These are phyloP conservation scores for Plasmodium blacklocki DNA, from an alignment of 169 alveolate genomes.

Conservation along the genomic window DNA sequence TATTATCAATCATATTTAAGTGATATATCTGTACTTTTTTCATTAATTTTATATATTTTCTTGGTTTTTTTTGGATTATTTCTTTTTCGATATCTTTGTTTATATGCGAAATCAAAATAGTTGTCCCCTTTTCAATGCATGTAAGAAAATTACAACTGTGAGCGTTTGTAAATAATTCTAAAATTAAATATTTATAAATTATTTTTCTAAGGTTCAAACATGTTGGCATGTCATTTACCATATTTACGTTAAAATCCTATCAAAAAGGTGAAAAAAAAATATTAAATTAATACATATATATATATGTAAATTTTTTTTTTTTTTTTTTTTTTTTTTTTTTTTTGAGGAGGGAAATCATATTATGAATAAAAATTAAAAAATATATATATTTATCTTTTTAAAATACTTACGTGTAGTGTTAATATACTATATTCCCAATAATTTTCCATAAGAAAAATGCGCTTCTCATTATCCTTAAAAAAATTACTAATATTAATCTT, in stretches of 20 bases:
- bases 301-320: neutral
- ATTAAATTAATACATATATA: neutral
- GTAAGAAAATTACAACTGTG: neutral
- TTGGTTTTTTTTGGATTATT: conserved; percentile 1
- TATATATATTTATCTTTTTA: neutral
- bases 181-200: conserved; percentile 39
- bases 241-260: conserved; percentile 52
- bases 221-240: conserved; percentile 4
- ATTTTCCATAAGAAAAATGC: conserved; percentile 12
- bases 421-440: conserved; percentile 26
- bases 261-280: neutral
- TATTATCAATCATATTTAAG: conserved; percentile 28
- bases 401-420: conserved; percentile 38
- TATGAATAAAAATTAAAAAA: too few relatives aligned
- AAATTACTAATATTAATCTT: neutral
- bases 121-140: neutral
- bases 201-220: conserved; percentile 21
- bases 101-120: neutral
- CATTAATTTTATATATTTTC: conserved; percentile 7
- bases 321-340: neutral
- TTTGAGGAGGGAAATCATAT: too few relatives aligned
- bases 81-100: neutral
- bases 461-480: neutral
- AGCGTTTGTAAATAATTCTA: conserved; percentile 42
- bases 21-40: conserved; percentile 44